Evolutionary conservation across 75 land plant genomes (phyloP), one percentile per base, ranked within the genome.

Genomic region (Adiantum capillusveneris): DNA sequence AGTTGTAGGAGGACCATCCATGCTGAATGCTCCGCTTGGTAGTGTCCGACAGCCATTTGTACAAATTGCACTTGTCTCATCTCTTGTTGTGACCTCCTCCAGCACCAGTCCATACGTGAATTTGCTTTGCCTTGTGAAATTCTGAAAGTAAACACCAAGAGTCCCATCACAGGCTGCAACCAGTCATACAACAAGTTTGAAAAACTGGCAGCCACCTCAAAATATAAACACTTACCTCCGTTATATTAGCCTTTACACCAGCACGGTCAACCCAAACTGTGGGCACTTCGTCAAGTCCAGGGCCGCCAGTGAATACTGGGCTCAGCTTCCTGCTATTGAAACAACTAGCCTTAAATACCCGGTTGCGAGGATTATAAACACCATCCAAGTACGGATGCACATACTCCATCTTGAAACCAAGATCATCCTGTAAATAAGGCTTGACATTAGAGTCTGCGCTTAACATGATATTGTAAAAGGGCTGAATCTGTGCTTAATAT

Each of bases 201-300:
- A n/a, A n/a, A n/a, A n/a, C n/a, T 54, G 29, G 57, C 26, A 54
- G 2, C 16, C n/a, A 19, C 6, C 17, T 1, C 2, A 29, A 2
- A 54, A 54, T 14, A 17, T 45, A 0, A 24, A 5, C 52, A 58
- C 24, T 1, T 55, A 63, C 72, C 66, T 70, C 72, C n/a, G 68
- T 63, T 25, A 70, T 2, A 29, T 31, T 54, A 14, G 59, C 57
- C 59, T 63, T 70, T 14, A 70, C 25, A 26, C 72, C 72, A 63
- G 72, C 72, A 24, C 67, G 72, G 44, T 70, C 72, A 37, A 70
- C 58, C 72, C 72, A 70, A 14, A 70, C 58, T 13, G 59, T 66
- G 41, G 72, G 72, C 17, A 44, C 44, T 44, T 54, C 42, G 29
- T 63, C 68, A 17, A 26, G 56, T 16, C 25, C 44, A 6, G 42